Conservation (phyloP, 805 yeast species). For the Kodamaea jinghongensis region DNA sequence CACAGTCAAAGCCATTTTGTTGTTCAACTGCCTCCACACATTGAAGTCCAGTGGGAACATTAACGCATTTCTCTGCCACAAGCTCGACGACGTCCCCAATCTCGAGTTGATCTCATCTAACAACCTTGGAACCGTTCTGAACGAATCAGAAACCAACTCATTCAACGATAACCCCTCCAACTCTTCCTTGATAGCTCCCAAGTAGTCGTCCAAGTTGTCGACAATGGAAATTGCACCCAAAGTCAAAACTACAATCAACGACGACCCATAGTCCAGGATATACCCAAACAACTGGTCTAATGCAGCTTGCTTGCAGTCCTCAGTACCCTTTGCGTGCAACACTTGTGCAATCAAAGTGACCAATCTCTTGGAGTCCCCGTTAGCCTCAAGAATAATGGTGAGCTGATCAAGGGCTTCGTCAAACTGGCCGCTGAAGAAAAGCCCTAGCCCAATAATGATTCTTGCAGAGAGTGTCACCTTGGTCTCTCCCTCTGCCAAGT, state of each 20-base stretch:
- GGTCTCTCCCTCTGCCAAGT: slow-evolving; percentile 39
- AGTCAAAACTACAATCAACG: slow-evolving; percentile 64
- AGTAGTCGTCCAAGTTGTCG: slow-evolving; percentile 56
- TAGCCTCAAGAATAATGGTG: slow-evolving; percentile 50
- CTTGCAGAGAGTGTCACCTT: slow-evolving; percentile 52
- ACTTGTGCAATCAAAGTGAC: slow-evolving; percentile 76
- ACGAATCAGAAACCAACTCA: slow-evolving; percentile 49
- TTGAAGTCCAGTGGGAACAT: slow-evolving; percentile 68
- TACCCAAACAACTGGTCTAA: slow-evolving; percentile 73
- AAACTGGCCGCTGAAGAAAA: slow-evolving; percentile 61
- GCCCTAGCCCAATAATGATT: slow-evolving; percentile 68
- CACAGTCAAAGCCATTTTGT: slow-evolving; percentile 54
- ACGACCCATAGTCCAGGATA: slow-evolving; percentile 62
- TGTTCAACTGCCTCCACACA: slow-evolving; percentile 68
- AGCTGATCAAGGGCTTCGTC: slow-evolving; percentile 68
- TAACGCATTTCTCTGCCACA: slow-evolving; percentile 71
- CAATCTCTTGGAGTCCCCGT: slow-evolving; percentile 62
- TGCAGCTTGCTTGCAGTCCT: slow-evolving; percentile 80
- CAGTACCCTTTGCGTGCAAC: slow-evolving; percentile 68
- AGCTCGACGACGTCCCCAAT: slow-evolving; percentile 23
- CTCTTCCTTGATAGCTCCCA: slow-evolving; percentile 67
- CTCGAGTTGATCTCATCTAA: slow-evolving; percentile 49
- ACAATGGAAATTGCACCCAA: slow-evolving; percentile 77
- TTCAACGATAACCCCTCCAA: slow-evolving; percentile 48
- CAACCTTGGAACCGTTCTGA: slow-evolving; percentile 57